These are phyloP conservation scores for Chondrus crispus DNA, from an alignment of 23 red algal species.

Conservation along the genomic window DNA sequence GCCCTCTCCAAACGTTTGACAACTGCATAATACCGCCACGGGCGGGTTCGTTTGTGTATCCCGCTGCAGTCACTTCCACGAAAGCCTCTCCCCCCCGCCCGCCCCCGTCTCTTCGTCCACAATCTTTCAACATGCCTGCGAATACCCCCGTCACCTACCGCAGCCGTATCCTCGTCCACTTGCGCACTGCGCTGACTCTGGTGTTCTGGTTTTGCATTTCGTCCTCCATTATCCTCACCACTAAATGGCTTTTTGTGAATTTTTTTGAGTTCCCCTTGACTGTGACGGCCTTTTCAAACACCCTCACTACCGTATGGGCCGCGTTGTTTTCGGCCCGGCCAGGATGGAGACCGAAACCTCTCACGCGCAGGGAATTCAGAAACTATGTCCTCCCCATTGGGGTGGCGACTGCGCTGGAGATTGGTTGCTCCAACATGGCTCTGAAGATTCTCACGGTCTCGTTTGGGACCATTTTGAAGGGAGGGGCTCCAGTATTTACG, in stretches of 20 bases:
- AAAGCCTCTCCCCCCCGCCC: background rate
- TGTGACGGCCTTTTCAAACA: constrained; percentile 72
- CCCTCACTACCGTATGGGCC: constrained; percentile 54
- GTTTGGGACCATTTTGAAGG: constrained; percentile 94
- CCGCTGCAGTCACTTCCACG: background rate
- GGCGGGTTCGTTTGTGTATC: background rate
- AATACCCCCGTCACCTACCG: background rate
- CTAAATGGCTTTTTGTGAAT: constrained; percentile 74
- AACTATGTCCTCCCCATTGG: constrained; percentile 87
- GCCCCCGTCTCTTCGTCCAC: background rate
- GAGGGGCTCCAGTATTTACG: constrained; percentile 90
- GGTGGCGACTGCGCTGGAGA: constrained; percentile 86
- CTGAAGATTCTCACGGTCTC: constrained; percentile 85
- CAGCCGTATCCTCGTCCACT: background rate
- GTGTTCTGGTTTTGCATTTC: constrained; percentile 60
- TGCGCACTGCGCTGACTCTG: constrained; percentile 6
- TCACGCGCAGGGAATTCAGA: constrained; percentile 57
- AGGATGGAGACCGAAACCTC: constrained; percentile 9
- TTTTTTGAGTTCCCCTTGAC: constrained; percentile 77
- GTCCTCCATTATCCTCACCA: constrained; percentile 69
- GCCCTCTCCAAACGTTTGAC: too few species aligned
- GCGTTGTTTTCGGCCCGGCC: constrained; percentile 7
- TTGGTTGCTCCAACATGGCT: constrained; percentile 90
- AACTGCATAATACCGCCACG: too few species aligned
- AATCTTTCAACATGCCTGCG: background rate